Base-by-base conservation (phyloP, 2,329 filamentous ascomycete genomes). In the Geosmithia putterillii region DNA sequence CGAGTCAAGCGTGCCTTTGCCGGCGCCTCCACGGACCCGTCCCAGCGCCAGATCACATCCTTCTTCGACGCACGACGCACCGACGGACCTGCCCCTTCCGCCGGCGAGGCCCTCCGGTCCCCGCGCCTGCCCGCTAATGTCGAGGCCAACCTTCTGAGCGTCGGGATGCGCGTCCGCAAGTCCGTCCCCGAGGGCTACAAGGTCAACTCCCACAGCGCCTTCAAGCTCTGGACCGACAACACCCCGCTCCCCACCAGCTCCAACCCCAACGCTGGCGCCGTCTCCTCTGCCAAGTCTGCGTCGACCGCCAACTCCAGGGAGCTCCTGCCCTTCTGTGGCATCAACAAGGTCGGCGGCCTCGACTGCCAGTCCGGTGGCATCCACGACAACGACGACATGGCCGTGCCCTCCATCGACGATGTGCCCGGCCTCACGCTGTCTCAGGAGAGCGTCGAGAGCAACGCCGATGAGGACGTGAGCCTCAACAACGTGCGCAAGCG, bases 121-220 rank as follows among this genome's bases (percentile, higher is more conserved):
- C 76, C 78, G 3, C 53, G 59, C 4, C 68, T 89, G 14, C 79
- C 86, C 1, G 62, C 71, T 20, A 70, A 70, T 7, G 71, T 94
- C 25, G 86, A 95, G 62, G 74, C 88, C 32, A 84, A 84, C 48
- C 79, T 96, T n/a, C 71, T 95, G 37, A 86, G 75, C 54, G 90
- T 96, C 50, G 90, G 90, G 54, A 95, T 95, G 88, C 82, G 90
- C 20, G 75, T 96, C 42, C 83, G 90, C 57, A 96, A 96, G 66
- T 85, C 85, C 10, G 84, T 96, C 7, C 83, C 87, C 1, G 89
- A 95, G 59, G 90, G 90, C 46, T 95, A 95, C 73, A 94, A 94
- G 67, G 94, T 86, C 2, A 60, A 58, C 49, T 53, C 57, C 42
- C 65, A 69, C 47, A 67, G 64, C 50, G 60, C 56, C 41, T 78